These are phyloP conservation scores for Alternaria postmessia DNA, from an alignment of 2,329 filamentous ascomycete genomes.

Conservation along the genomic window DNA sequence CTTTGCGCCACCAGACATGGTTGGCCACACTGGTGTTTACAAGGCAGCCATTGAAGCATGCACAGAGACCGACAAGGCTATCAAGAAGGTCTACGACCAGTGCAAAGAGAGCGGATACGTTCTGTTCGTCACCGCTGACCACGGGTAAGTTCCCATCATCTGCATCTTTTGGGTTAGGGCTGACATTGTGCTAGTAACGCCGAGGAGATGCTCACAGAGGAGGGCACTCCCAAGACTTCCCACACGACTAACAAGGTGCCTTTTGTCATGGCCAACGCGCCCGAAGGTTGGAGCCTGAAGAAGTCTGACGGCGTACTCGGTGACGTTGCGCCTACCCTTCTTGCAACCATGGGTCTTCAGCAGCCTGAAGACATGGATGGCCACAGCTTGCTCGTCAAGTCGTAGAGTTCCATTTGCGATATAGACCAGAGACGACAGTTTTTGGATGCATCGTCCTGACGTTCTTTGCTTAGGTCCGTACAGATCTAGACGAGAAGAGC, in stretches of 20 bases:
- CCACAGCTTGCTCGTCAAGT: slow-evolving; percentile 80
- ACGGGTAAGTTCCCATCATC: slow-evolving; percentile 67
- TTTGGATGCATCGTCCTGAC: not conserved
- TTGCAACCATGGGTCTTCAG: slow-evolving; percentile 88
- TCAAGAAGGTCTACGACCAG: slow-evolving; percentile 88
- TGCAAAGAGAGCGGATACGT: slow-evolving; percentile 94
- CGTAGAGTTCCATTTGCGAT: slow-evolving; percentile 44
- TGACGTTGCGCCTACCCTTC: slow-evolving; percentile 93
- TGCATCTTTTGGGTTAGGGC: slow-evolving; percentile 11
- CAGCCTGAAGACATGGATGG: slow-evolving; percentile 95
- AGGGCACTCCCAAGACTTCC: slow-evolving; percentile 96
- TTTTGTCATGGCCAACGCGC: slow-evolving; percentile 97
- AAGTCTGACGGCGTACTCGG: slow-evolving; percentile 89
- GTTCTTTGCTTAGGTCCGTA: not conserved
- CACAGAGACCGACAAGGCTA: slow-evolving; percentile 89
- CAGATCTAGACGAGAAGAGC: not conserved
- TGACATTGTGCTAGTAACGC: slow-evolving; percentile 70
- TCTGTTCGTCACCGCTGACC: slow-evolving; percentile 94
- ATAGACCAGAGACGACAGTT: not conserved
- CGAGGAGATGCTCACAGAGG: slow-evolving; percentile 97
- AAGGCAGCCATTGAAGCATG: slow-evolving; percentile 88
- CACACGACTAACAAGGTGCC: slow-evolving; percentile 99
- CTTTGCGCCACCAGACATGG: slow-evolving; percentile 99
- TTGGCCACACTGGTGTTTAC: slow-evolving; percentile 97
- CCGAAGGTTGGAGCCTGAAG: slow-evolving; percentile 85